A percentile compares a stretch with the other conserved stretches of the same genome.
These are phyloP conservation scores for Stygiomarasmius scandens DNA, from an alignment of 1,284 basidiomycete genomes.

Conservation along the genomic window DNA sequence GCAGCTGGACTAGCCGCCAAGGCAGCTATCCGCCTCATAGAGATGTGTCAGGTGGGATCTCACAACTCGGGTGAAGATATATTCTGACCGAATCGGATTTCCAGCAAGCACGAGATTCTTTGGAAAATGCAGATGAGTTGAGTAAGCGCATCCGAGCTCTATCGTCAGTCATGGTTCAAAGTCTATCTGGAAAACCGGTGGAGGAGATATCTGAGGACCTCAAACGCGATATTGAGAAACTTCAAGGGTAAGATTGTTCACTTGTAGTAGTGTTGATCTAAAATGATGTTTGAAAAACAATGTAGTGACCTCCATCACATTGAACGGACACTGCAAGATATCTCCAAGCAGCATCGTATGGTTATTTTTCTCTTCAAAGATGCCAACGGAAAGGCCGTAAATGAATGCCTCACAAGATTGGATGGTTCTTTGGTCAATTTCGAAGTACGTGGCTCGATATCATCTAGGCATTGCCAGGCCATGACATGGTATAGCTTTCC, in stretches of 20 bases:
- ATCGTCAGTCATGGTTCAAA: background rate
- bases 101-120: background rate
- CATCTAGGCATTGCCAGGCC: background rate
- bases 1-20: background rate
- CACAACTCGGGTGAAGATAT: background rate
- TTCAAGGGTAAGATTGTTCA: background rate
- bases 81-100: background rate
- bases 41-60: background rate
- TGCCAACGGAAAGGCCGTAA: background rate
- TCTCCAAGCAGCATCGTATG: background rate
- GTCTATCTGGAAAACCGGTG: background rate
- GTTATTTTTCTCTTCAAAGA: background rate
- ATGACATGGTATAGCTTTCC: background rate
- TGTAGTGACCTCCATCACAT: background rate
- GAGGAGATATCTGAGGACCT: background rate
- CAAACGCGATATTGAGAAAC: background rate
- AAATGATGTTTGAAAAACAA: background rate
- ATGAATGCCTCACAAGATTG: background rate
- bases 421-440: background rate
- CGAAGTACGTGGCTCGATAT: background rate
- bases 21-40: background rate
- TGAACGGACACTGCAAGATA: background rate
- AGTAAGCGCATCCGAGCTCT: background rate
- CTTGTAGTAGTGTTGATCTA: background rate
- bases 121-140: background rate